Conservation (phyloP, 1,284 basidiomycete genomes). For the Athelia psychrophila region DNA sequence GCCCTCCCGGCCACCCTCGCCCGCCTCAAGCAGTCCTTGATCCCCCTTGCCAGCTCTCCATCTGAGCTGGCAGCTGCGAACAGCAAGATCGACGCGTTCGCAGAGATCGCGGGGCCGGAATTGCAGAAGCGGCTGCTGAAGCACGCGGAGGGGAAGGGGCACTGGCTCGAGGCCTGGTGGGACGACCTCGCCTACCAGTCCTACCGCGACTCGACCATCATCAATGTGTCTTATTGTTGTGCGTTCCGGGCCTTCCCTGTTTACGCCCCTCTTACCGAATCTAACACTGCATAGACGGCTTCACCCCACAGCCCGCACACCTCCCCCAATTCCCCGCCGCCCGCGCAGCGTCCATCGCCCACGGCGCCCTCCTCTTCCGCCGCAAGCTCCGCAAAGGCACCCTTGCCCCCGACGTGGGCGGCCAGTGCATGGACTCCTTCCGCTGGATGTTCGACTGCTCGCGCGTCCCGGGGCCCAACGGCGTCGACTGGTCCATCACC, state of each 20-base stretch:
- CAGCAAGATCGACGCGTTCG: constrained; percentile 65
- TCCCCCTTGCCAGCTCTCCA: constrained; percentile 61
- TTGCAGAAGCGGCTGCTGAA: constrained; percentile 58
- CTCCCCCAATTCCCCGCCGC: constrained; percentile 56
- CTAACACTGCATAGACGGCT: constrained; percentile 60
- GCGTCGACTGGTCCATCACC: constrained; percentile 75
- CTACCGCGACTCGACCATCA: constrained; percentile 73
- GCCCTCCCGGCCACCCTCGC: constrained; percentile 53
- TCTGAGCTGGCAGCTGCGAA: constrained; percentile 52
- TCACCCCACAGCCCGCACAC: constrained; percentile 62
- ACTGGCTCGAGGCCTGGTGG: constrained; percentile 87
- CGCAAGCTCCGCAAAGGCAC: constrained; percentile 64
- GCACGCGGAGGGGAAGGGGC: constrained; percentile 46
- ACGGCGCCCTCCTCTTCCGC: constrained; percentile 72
- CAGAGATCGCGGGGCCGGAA: constrained; percentile 41
- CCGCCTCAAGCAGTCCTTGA: constrained; percentile 57
- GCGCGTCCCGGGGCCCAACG: constrained; percentile 72
- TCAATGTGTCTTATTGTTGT: constrained; percentile 87
- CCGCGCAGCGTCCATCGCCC: constrained; percentile 72
- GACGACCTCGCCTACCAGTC: constrained; percentile 69
- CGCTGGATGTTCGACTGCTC: constrained; percentile 95
- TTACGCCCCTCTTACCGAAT: no score
- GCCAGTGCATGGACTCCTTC: constrained; percentile 85
- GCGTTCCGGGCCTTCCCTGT: no score
- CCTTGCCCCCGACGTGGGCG: constrained; percentile 71